Base-by-base conservation (phyloP, 140 eudicot genomes). In the Cichorium intybus region DNA sequence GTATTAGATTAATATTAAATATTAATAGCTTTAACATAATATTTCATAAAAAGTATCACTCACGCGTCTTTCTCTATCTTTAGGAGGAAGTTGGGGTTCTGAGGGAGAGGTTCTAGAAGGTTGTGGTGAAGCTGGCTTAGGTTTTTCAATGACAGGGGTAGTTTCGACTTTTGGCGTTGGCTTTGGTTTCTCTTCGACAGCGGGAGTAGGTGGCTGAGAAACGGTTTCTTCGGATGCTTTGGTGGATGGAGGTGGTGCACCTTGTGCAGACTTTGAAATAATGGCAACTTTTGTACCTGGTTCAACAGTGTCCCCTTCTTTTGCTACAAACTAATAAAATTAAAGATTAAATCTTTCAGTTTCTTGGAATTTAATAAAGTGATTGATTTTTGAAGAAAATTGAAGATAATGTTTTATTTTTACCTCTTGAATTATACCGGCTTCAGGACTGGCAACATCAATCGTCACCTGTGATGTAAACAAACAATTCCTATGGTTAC, bases 11-110 rank as follows among this genome's bases (percentile, higher is more conserved):
- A 8, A 39, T 26, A 62, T 23, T 16, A 23, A 41, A 24, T 26
- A 24, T 9, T 15, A 34, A 62, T 17, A 78, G 31, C 60, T 34
- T 61, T 24, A 52, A 24, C 12, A 50, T 22, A 41, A 63, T n/a
- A n/a, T n/a, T n/a, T n/a, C n/a, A n/a, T n/a, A 26, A 24, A 27
- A 64, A 48, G 46, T 18, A 3, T 15, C 31, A 75, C 96, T 78
- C 68, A 91, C 97, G 11, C 97, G 88, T 85, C 96, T 91, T 75
- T 91, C 97, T 75, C 97, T 80, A 6, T 87, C 96, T 80, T 91
- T 91, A 23, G 97, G 95, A 23, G 95, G 95, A 73, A 87, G 92
- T 62, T 84, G 90, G 63, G 88, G 92, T 56, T 84, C 88, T 29
- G 87, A 73, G 45, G 97, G 80, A 54, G 96, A 73, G 37, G 74